Percentiles rank a stretch among this genome's conserved stretches.
phyloP scores from a whole-genome alignment of 2,329 filamentous ascomycete species.

The Colletotrichum trifolii region DNA sequence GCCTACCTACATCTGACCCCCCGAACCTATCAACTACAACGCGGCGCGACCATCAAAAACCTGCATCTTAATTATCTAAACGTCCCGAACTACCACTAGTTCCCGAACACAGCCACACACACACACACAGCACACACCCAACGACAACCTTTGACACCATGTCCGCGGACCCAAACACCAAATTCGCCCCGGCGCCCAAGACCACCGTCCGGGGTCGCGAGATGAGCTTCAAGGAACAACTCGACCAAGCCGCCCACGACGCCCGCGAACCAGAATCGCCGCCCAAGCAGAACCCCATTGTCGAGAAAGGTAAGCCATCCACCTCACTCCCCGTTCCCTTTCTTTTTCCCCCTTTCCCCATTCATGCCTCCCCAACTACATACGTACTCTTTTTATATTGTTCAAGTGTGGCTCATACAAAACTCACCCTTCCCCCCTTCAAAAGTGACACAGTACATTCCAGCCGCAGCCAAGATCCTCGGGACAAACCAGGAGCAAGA shows the following conservation, averaged over 20 bases:
- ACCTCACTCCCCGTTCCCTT: not conserved
- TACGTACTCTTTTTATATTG: conserved; percentile 1
- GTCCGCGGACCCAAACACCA: conserved; percentile 28
- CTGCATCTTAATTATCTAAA: not conserved
- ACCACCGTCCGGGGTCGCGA: conserved; percentile 32
- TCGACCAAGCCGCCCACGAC: conserved; percentile 55
- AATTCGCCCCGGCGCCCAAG: conserved; percentile 31
- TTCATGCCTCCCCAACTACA: not conserved
- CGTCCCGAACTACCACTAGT: not conserved
- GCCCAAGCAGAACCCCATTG: conserved; percentile 47
- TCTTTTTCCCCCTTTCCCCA: not conserved
- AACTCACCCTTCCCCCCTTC: not conserved
- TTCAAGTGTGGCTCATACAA: conserved; percentile 22
- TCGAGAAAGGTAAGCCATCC: conserved; percentile 55
- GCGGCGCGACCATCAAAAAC: conserved; percentile 8
- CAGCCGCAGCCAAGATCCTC: conserved; percentile 54
- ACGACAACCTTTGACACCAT: conserved; percentile 2
- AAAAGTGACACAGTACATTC: conserved; percentile 57
- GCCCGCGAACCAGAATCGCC: conserved; percentile 42
- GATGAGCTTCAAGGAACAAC: conserved; percentile 55
- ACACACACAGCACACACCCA: too few relatives aligned
- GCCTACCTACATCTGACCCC: conserved; percentile 1
- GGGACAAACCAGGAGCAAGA: conserved; percentile 46
- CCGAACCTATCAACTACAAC: conserved; percentile 6
- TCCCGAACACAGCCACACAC: not conserved